Conservation (phyloP, 306 rosid species). For the Fagus crenata region DNA sequence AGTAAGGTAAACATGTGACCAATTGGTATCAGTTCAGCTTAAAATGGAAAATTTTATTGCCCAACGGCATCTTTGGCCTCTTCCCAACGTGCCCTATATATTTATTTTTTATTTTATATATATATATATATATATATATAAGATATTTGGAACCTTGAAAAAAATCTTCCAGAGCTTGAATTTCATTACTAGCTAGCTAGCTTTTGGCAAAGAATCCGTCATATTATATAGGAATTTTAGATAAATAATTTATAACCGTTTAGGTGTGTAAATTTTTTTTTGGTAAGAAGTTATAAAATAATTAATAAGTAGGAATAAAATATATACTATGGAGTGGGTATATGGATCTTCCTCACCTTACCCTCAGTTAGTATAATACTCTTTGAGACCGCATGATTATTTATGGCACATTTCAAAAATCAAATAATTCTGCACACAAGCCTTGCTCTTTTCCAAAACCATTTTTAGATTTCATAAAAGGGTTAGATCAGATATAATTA, state of each 20-base stretch:
- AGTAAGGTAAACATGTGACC: conserved; percentile 45
- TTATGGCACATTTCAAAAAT: no score
- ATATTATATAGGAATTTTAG: no score
- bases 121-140: neutral
- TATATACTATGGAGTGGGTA: no score
- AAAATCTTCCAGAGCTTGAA: neutral
- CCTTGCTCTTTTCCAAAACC: no score
- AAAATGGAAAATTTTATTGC: conserved; percentile 44
- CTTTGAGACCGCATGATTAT: no score
- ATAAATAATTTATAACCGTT: no score
- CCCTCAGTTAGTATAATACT: no score
- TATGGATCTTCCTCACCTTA: no score
- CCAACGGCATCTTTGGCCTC: conserved; percentile 25
- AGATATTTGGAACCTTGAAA: neutral
- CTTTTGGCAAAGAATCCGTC: no score
- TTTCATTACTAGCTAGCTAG: neutral
- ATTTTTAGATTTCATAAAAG: no score
- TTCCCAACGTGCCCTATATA: conserved; percentile 18
- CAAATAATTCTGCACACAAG: no score
- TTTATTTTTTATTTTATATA: neutral
- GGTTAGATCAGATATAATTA: no score
- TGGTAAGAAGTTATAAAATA: neutral
- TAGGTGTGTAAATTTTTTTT: neutral
- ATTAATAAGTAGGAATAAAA: neutral
- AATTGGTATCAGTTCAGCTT: conserved; percentile 47